phyloP scores from a whole-genome alignment of 192 early-diverging fungal species.

The Coemansia sp. region DNA sequence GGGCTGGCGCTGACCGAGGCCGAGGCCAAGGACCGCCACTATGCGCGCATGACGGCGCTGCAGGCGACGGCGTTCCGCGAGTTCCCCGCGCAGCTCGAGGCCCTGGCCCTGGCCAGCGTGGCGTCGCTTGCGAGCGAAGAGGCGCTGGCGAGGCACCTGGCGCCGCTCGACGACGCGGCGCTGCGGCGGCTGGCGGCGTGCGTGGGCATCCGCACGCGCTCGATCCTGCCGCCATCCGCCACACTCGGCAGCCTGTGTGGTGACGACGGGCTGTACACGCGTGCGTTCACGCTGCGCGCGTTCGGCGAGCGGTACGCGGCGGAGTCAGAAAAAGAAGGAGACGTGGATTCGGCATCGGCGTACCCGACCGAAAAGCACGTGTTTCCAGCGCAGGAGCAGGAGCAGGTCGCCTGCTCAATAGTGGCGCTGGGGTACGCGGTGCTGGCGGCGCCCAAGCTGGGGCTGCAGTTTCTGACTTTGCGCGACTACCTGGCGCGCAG shows the following conservation, averaged over 20 bases:
- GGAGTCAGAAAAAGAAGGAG: slow-evolving; percentile 15
- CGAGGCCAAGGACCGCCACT: slow-evolving; percentile 67
- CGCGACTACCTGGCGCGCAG: slow-evolving; percentile 91
- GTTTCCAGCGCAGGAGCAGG: slow-evolving; percentile 46
- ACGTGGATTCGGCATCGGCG: slow-evolving; percentile 12
- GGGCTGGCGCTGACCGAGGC: slow-evolving; percentile 72
- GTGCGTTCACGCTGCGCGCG: slow-evolving; percentile 61
- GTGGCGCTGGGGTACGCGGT: slow-evolving; percentile 12
- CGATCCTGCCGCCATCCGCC: slow-evolving; percentile 16
- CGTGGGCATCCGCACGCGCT: slow-evolving; percentile 67
- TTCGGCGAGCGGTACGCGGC: slow-evolving; percentile 25
- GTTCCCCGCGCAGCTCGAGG: slow-evolving; percentile 69
- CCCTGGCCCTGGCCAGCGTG: slow-evolving; percentile 75
- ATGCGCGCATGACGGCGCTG: slow-evolving; percentile 63
- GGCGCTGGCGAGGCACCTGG: slow-evolving; percentile 61
- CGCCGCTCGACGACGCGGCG: slow-evolving; percentile 43
- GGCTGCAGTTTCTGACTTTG: slow-evolving; percentile 91
- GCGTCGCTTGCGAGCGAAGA: slow-evolving; percentile 60
- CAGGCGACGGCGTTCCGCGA: slow-evolving; percentile 77
- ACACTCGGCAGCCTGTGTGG: background rate
- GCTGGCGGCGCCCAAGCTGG: slow-evolving; percentile 78
- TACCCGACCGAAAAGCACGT: slow-evolving; percentile 51
- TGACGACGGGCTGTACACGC: slow-evolving; percentile 13
- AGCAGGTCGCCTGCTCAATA: too few relatives aligned
- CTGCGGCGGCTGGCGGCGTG: slow-evolving; percentile 62